These are phyloP conservation scores for Aspergillus niger DNA, from an alignment of 2,329 filamentous ascomycete genomes.

Conservation along the genomic window DNA sequence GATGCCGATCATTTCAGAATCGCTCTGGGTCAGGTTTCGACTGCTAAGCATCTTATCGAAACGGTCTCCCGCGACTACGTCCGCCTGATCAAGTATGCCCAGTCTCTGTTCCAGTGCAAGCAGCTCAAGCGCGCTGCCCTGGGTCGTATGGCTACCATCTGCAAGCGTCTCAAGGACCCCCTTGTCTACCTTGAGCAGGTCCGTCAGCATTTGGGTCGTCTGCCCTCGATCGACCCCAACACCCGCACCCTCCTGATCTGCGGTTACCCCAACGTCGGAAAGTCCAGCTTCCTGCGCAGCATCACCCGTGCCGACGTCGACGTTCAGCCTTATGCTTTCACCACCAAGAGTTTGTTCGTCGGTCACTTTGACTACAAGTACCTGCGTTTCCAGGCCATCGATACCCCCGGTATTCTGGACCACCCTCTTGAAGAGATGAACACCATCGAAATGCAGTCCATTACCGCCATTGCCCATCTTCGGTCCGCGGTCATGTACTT, in stretches of 20 bases:
- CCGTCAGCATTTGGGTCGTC: constrained; percentile 92
- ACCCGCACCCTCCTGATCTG: constrained; percentile 94
- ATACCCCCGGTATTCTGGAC: constrained; percentile 97
- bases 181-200: constrained; percentile 95
- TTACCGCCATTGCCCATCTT: constrained; percentile 95
- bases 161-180: constrained; percentile 91
- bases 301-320: constrained; percentile 94
- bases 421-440: constrained; percentile 99
- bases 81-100: constrained; percentile 91
- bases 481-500: constrained; percentile 95
- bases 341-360: constrained; percentile 94
- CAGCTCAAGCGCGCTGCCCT: constrained; percentile 95
- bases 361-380: constrained; percentile 98
- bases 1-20: constrained; percentile 98
- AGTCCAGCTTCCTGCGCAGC: constrained; percentile 91
- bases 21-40: constrained; percentile 91
- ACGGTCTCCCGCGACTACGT: constrained; percentile 96
- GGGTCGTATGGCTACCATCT: constrained; percentile 97
- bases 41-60: constrained; percentile 94
- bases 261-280: constrained; percentile 96
- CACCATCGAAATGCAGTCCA: constrained; percentile 98
- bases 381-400: constrained; percentile 85
- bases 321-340: constrained; percentile 97
- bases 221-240: constrained; percentile 97
- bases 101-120: constrained; percentile 98